Percentiles rank a stretch among this genome's conserved stretches.
phyloP scores from a whole-genome alignment of 371 early-diverging fungal species.

The Scutellospora calospora region DNA sequence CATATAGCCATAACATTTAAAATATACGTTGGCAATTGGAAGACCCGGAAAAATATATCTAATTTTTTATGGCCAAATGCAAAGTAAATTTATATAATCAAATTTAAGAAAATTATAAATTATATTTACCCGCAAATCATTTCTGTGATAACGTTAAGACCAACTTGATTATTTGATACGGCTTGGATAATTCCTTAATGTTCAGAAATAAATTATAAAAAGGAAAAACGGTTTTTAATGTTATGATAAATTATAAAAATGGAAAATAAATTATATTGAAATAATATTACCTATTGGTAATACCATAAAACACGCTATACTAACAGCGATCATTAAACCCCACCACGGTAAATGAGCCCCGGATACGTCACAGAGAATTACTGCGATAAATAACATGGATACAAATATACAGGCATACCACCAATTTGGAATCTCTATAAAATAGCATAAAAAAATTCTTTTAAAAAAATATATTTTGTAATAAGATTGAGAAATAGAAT shows the following conservation, averaged over 20 bases:
- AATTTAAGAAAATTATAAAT: neutral
- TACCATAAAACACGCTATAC: slow-evolving; percentile 69
- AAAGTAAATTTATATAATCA: no score
- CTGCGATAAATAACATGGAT: slow-evolving; percentile 66
- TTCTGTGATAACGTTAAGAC: slow-evolving; percentile 78
- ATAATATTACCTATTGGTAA: slow-evolving; percentile 78
- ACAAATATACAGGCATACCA: slow-evolving; percentile 77
- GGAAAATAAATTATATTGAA: neutral
- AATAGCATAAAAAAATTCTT: neutral
- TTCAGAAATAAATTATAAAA: neutral
- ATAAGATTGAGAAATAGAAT: neutral
- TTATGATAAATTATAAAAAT: neutral
- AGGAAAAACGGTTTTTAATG: neutral
- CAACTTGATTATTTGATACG: slow-evolving; percentile 59
- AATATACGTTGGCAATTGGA: slow-evolving; percentile 58
- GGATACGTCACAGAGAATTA: slow-evolving; percentile 67
- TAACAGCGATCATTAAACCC: slow-evolving; percentile 75
- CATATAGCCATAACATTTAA: slow-evolving; percentile 64
- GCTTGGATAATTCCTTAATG: slow-evolving; percentile 55
- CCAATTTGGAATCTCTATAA: slow-evolving; percentile 73
- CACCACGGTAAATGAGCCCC: slow-evolving; percentile 73
- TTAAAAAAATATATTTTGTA: neutral
- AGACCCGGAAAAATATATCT: slow-evolving; percentile 64
- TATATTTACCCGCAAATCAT: slow-evolving; percentile 60
- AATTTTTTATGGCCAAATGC: neutral